Evolutionary conservation across 768 basidiomycete species (phyloP).

Genomic region (Kwoniella sp.): DNA sequence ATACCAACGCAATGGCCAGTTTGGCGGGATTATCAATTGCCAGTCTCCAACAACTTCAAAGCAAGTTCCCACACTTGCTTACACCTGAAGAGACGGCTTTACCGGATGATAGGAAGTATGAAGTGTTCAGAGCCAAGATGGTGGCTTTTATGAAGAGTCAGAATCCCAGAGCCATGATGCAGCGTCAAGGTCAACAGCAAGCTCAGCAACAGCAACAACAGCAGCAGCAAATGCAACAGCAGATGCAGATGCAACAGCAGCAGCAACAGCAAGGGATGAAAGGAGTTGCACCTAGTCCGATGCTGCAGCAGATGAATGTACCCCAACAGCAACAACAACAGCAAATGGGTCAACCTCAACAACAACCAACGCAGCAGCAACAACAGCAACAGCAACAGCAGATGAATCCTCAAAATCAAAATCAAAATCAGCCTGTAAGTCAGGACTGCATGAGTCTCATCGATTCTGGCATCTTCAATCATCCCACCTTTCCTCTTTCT

Average conservation of each 20-base stretch:
- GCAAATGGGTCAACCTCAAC: constrained; percentile 17
- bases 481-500: too few relatives aligned
- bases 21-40: constrained; percentile 5
- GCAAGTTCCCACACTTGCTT: constrained; percentile 29
- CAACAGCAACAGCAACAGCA: constrained; percentile 22
- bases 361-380: constrained; percentile 22
- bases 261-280: constrained; percentile 4
- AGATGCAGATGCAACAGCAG: constrained; percentile 11
- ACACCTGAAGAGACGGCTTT: constrained; percentile 24
- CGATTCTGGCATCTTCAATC: too few relatives aligned
- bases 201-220: constrained; percentile 9
- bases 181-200: constrained; percentile 20
- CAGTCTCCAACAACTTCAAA: constrained; percentile 26
- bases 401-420: constrained; percentile 18
- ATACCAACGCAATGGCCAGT: neutral
- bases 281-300: constrained; percentile 5
- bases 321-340: constrained; percentile 21
- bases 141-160: constrained; percentile 11
- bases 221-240: constrained; percentile 18
- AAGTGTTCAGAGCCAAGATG: constrained; percentile 24
- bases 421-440: constrained; percentile 4
- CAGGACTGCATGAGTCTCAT: too few relatives aligned
- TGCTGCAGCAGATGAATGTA: neutral
- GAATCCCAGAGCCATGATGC: constrained; percentile 5
- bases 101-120: constrained; percentile 22